These are phyloP conservation scores for Clarireedia hainanense DNA, from an alignment of 2,329 filamentous ascomycete genomes.

Conservation along the genomic window DNA sequence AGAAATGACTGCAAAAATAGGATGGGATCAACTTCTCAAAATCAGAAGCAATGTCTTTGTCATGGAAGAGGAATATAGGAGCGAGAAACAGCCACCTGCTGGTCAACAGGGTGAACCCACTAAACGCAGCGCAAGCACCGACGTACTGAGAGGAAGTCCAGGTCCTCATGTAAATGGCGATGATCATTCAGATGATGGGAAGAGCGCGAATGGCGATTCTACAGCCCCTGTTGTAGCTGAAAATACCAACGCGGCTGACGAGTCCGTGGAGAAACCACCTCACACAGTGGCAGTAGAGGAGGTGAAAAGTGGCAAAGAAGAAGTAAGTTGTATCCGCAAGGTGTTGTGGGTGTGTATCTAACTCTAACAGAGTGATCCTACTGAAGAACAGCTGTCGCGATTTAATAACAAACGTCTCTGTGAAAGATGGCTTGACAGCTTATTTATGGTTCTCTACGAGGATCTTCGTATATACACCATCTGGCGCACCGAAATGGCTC, in stretches of 20 bases:
- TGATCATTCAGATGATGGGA: constrained; percentile 28
- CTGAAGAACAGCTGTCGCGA: constrained; percentile 71
- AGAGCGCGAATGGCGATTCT: constrained; percentile 27
- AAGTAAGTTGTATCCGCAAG: constrained; percentile 38
- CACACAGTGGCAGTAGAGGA: constrained; percentile 72
- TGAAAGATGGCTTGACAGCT: constrained; percentile 94
- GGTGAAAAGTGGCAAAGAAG: constrained; percentile 67
- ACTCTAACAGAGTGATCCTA: constrained; percentile 45
- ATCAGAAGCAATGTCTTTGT: constrained; percentile 97
- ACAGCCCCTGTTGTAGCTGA: constrained; percentile 19
- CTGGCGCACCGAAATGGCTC: constrained; percentile 96
- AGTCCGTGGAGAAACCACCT: constrained; percentile 66
- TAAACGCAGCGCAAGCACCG: constrained; percentile 68
- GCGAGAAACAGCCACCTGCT: constrained; percentile 64
- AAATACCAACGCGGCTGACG: constrained; percentile 20
- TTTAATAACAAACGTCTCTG: constrained; percentile 97
- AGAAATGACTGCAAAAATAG: constrained; percentile 92
- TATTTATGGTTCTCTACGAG: constrained; percentile 99
- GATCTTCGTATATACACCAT: constrained; percentile 98
- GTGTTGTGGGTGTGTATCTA: constrained; percentile 21
- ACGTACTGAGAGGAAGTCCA: constrained; percentile 66
- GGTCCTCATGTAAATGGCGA: constrained; percentile 41
- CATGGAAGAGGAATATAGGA: constrained; percentile 98
- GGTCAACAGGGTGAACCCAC: constrained; percentile 35
- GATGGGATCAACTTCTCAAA: constrained; percentile 92